Evolutionary conservation across 2,329 filamentous ascomycete genomes (phyloP).

Genomic region (Biscogniauxia mediterranea): DNA sequence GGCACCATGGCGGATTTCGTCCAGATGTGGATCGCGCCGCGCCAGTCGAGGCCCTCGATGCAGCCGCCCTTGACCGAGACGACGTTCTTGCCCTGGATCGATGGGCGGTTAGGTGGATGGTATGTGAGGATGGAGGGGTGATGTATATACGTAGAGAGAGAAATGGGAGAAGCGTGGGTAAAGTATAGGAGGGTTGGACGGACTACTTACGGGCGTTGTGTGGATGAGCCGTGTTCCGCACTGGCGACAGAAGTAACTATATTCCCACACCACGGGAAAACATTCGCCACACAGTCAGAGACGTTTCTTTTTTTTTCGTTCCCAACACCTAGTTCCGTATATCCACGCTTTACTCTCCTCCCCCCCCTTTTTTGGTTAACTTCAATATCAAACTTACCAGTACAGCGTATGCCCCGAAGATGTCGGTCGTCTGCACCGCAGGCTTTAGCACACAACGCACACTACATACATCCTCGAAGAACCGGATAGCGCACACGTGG

Average conservation of each 20-base stretch:
- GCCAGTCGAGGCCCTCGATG: slow-evolving; percentile 62
- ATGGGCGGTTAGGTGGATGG: background rate
- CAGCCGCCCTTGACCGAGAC: slow-evolving; percentile 68
- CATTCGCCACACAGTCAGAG: background rate
- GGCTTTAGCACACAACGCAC: no score
- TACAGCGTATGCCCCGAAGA: slow-evolving; percentile 55
- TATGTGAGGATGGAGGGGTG: background rate
- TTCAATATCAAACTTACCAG: slow-evolving; percentile 55
- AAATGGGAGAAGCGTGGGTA: background rate
- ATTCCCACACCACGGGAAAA: background rate
- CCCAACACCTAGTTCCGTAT: background rate
- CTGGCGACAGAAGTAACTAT: slow-evolving; percentile 62
- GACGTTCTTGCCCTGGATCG: slow-evolving; percentile 57
- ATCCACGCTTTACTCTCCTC: background rate
- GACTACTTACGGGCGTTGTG: slow-evolving; percentile 49
- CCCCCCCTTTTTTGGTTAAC: background rate
- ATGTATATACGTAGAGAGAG: no score
- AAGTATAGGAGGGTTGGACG: background rate
- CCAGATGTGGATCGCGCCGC: slow-evolving; percentile 63
- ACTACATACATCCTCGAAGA: no score
- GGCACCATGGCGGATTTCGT: slow-evolving; percentile 65
- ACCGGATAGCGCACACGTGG: slow-evolving; percentile 4
- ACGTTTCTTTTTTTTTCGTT: background rate
- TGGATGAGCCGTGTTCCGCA: slow-evolving; percentile 68
- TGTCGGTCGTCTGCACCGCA: slow-evolving; percentile 50